phyloP scores from a whole-genome alignment of 2,329 filamentous ascomycete species.

The Penicillium freii region DNA sequence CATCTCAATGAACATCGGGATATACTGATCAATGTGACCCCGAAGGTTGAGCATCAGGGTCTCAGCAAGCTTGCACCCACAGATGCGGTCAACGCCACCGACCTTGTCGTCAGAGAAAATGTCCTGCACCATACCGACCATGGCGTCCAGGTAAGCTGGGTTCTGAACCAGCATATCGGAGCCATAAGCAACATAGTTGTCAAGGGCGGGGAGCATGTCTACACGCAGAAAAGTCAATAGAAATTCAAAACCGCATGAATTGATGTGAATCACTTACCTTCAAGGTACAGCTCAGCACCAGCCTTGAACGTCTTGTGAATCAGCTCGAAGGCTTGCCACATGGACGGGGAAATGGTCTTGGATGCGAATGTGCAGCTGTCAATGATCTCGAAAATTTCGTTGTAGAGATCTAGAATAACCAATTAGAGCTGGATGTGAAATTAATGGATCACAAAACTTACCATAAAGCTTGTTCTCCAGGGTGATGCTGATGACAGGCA shows the following conservation, averaged over 20 bases:
- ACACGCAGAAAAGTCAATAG: constrained; percentile 14
- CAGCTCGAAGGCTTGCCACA: constrained; percentile 98
- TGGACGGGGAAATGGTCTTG: constrained; percentile 89
- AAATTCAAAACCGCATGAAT: not conserved
- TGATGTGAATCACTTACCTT: constrained; percentile 43
- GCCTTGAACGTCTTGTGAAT: constrained; percentile 97
- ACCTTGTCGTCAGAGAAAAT: constrained; percentile 94
- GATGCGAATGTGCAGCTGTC: constrained; percentile 98
- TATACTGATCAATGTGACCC: constrained; percentile 81
- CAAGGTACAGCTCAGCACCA: constrained; percentile 92
- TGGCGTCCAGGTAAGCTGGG: constrained; percentile 78
- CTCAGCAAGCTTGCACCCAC: constrained; percentile 95
- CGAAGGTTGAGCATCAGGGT: constrained; percentile 95
- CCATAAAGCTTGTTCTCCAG: constrained; percentile 95
- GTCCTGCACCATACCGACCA: constrained; percentile 90
- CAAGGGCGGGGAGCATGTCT: constrained; percentile 95
- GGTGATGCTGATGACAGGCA: constrained; percentile 95
- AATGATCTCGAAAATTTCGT: constrained; percentile 98
- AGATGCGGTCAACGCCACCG: constrained; percentile 90
- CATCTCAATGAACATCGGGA: constrained; percentile 84
- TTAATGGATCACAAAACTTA: constrained; percentile 42
- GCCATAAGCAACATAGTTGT: constrained; percentile 97
- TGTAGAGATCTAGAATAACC: constrained; percentile 66
- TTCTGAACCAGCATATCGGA: constrained; percentile 76
- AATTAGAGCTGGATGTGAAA: constrained; percentile 40